Evolutionary conservation across 257 asterid genomes (phyloP).

Genomic region (Ophiorrhiza pumila): DNA sequence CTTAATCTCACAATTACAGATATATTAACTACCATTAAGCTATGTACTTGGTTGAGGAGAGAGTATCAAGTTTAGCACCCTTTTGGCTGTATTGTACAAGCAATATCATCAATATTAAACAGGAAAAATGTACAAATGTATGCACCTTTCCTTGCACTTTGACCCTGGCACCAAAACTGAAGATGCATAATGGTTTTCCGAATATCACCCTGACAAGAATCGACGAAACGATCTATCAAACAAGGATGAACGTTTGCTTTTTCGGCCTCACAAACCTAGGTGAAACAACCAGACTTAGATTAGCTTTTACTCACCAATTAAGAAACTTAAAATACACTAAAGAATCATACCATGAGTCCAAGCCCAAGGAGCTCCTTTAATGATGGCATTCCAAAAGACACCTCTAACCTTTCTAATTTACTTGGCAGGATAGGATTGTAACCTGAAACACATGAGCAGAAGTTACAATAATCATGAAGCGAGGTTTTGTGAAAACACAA

Average conservation of each 20-base stretch:
- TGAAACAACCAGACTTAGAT: conserved; percentile 25
- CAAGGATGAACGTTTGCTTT: conserved; percentile 48
- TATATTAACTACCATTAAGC: background rate
- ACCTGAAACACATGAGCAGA: conserved; percentile 40
- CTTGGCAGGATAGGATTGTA: conserved; percentile 72
- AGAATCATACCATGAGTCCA: conserved; percentile 45
- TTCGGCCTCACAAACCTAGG: conserved; percentile 79
- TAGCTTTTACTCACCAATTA: conserved; percentile 9
- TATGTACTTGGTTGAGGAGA: background rate
- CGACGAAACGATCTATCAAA: conserved; percentile 65
- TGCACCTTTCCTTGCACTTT: conserved; percentile 45
- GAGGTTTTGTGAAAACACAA: conserved; percentile 6
- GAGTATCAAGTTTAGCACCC: no score
- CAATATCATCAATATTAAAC: conserved; percentile 15
- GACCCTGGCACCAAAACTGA: conserved; percentile 97
- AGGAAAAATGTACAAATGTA: conserved; percentile 20
- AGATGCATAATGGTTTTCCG: conserved; percentile 80
- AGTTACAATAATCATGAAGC: conserved; percentile 11
- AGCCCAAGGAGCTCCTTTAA: conserved; percentile 57
- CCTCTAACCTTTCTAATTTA: conserved; percentile 67
- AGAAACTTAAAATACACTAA: background rate
- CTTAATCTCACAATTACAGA: background rate
- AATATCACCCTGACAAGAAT: conserved; percentile 72
- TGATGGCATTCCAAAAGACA: conserved; percentile 62
- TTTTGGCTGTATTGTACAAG: background rate